Percentiles rank a stretch among this genome's conserved stretches.
Conservation (phyloP, 2,329 filamentous ascomycete genomes). For the Aureobasidium mangrovei region DNA sequence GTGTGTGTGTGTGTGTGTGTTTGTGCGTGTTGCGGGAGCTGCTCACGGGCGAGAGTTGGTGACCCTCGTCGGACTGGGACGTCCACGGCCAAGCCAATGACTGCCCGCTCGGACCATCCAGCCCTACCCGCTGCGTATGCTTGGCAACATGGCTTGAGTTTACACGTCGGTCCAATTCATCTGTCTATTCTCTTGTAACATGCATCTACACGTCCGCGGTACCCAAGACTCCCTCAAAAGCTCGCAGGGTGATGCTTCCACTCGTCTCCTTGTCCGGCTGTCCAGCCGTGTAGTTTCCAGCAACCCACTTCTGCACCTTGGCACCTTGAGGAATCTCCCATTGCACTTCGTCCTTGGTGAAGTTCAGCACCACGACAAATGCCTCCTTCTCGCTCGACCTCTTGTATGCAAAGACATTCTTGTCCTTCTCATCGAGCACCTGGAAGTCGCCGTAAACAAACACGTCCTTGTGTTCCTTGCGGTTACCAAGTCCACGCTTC, state of each 20-base stretch:
- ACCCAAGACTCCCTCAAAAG: slow-evolving; percentile 29
- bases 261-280: slow-evolving; percentile 21
- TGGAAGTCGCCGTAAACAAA: slow-evolving; percentile 55
- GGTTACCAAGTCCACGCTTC: slow-evolving; percentile 45
- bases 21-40: neutral
- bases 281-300: slow-evolving; percentile 25
- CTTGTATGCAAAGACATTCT: slow-evolving; percentile 47
- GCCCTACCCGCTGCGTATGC: neutral
- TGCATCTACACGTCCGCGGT: neutral
- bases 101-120: neutral
- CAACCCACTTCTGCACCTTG: slow-evolving; percentile 27
- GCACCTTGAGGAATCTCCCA: slow-evolving; percentile 28
- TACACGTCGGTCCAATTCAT: neutral
- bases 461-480: slow-evolving; percentile 48
- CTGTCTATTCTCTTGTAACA: neutral
- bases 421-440: slow-evolving; percentile 42
- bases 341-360: slow-evolving; percentile 25
- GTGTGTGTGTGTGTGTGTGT: slow-evolving; percentile 1
- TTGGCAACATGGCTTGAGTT: neutral
- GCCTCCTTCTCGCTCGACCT: slow-evolving; percentile 22
- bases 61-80: neutral
- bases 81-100: neutral
- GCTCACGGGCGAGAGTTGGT: neutral
- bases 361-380: slow-evolving; percentile 30
- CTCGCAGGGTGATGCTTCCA: slow-evolving; percentile 24